Conservation (phyloP, 352 stramenopile species). For the Pythium phragmitis region DNA sequence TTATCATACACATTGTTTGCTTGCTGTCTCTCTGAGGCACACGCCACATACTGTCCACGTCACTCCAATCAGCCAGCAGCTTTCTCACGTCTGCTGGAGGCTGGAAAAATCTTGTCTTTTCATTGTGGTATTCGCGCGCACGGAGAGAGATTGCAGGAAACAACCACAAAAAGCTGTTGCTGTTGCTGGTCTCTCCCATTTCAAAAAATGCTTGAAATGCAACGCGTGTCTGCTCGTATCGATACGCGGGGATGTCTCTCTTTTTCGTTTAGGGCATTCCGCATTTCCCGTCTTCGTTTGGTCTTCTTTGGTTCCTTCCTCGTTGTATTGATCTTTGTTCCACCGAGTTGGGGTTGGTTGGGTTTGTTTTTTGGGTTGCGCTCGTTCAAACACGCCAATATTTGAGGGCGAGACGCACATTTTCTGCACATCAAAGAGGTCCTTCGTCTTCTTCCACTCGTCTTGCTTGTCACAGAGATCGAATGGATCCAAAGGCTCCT, state of each 20-base stretch:
- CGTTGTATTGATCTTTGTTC: neutral
- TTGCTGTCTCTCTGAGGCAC: conserved; percentile 8
- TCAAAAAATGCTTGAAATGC: conserved; percentile 7
- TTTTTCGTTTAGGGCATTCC: no score
- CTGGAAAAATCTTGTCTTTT: no score
- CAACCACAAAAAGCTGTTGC: neutral
- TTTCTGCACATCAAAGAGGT: conserved; percentile 15
- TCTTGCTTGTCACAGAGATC: neutral
- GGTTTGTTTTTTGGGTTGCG: neutral
- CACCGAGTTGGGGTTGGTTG: conserved; percentile 4
- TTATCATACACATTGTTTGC: neutral
- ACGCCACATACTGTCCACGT: neutral
- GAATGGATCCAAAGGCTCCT: neutral
- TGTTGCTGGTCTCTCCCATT: conserved; percentile 9
- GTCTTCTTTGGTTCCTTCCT: no score
- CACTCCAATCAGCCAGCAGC: no score
- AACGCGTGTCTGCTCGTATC: conserved; percentile 21
- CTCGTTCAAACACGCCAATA: conserved; percentile 23
- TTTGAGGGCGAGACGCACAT: conserved; percentile 10
- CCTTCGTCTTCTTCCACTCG: neutral
- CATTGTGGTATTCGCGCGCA: neutral
- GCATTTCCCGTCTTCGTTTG: no score
- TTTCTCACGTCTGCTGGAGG: no score
- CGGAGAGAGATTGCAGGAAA: neutral
- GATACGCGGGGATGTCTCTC: conserved; percentile 8